phyloP scores from a whole-genome alignment of 23 red algal species.

The Gracilaria domingensis region DNA sequence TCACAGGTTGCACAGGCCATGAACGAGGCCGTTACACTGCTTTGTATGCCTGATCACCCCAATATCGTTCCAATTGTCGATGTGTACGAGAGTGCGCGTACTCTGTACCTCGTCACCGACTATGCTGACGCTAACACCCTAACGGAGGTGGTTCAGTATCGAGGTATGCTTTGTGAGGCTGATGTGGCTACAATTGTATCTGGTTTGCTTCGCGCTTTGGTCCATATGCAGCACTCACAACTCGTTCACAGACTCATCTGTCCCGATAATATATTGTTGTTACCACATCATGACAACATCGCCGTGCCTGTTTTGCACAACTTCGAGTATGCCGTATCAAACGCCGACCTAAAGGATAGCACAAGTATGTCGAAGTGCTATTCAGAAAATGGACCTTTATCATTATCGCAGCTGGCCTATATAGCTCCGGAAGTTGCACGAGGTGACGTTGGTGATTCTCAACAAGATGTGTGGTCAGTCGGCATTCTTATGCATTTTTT shows the following conservation, averaged over 20 bases:
- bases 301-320: constrained; percentile 12
- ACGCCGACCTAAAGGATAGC: constrained; percentile 5
- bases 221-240: constrained; percentile 34
- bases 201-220: constrained; percentile 23
- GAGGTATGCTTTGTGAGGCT: constrained; percentile 45
- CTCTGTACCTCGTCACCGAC: constrained; percentile 50
- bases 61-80: constrained; percentile 38
- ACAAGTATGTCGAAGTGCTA: constrained; percentile 7
- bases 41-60: constrained; percentile 46
- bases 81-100: constrained; percentile 56
- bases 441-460: constrained; percentile 25
- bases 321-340: constrained; percentile 32
- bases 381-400: constrained; percentile 6
- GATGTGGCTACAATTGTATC: constrained; percentile 47
- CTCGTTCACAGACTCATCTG: constrained; percentile 52
- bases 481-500: constrained; percentile 70
- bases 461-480: constrained; percentile 63
- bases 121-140: constrained; percentile 29
- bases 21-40: constrained; percentile 52
- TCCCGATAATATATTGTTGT: constrained; percentile 42
- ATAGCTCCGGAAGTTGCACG: constrained; percentile 45
- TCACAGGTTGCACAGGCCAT: constrained; percentile 32
- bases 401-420: constrained; percentile 36
- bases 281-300: neutral
- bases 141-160: constrained; percentile 21